Base-by-base conservation (phyloP, 2,329 filamentous ascomycete species). In the Mollisia scopiformis region DNA sequence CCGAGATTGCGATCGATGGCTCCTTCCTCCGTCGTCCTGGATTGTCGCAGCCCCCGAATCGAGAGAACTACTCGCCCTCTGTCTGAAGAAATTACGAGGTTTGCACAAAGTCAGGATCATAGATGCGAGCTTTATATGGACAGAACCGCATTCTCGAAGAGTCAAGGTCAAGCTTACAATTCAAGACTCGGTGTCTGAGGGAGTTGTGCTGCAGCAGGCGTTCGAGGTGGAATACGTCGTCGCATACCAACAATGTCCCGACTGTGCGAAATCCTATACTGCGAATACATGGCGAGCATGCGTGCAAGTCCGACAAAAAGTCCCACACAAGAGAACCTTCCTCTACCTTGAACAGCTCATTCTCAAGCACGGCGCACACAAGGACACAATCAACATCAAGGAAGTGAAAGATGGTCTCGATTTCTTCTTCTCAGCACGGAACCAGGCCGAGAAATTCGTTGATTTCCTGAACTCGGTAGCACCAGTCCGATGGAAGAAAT, bases 91-190 rank as follows among this genome's bases (percentile, higher is more conserved):
- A 76, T 79, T 99, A 65, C 84, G 91, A 66, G 93, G 93, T 30
- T 79, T 99, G 65, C 87, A 89, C 75, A 96, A 95, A 80, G 91
- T 96, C 68, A 86, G 95, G 63, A 95, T 99, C 72, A 93, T 97
- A 72, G 95, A 99, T 75, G 95, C 95, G 50, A 91, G 88, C 71
- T 99, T 98, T 74, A 91, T 98, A 73, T 99, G 95, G 95, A 99
- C 95, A 1, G 95, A 99, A 77, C 94, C 95, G 11, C 95, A 99
- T 79, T 97, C 93, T 70, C 84, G 92, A 73, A 84, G 95, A 74
- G 84, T 98, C 66, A 96, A 93, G 78, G 88, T 98, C 75, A 97
- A 97, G 81, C 89, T 99, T 76, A 98, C 95, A 0, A 89, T 98
- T 51, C 95, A 98, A 73, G 85, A 87, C 62, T 77, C 82, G 23